Evolutionary conservation across 1,284 basidiomycete genomes (phyloP), one percentile per base, ranked within the genome.

Genomic region (Heterobasidion irregulare): DNA sequence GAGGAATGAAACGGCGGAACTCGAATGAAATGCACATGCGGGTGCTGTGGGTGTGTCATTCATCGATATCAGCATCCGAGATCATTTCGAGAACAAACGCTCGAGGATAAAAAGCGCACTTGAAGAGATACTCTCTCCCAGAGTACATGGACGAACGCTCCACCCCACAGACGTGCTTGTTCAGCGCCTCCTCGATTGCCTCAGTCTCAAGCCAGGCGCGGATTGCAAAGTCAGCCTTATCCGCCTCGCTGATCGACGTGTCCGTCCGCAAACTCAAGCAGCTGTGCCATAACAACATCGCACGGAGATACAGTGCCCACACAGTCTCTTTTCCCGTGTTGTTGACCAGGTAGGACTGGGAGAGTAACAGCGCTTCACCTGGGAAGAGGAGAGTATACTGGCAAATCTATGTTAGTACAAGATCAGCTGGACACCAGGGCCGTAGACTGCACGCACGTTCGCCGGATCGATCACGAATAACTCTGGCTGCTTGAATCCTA

Each of bases 171-270:
- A 77, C 81, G 63, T 89, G 87, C 38, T 68, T 68, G 61, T 85
- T 76, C 49, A 89, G 66, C 12, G 81, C 78, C 32, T 71, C 67
- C 63, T 89, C 87, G 46, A 90, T 77, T 2, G 68, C 70, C 63
- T 87, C 83, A 16, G 82, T 79, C 67, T 88, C 85, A n/a, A 83
- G 67, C 85, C 86, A 89, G 10, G 84, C 80, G 54, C 75, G 73
- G 56, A 84, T 70, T 8, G 82, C 84, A 64, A 85, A 89, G 36
- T 80, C 74, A 15, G 80, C 77, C 59, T 80, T 80, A 48, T 82
- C 75, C 2, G 66, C 65, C 48, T 82, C 77, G 44, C 70, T 67
- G 19, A 72, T 68, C 10, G 55, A 61, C 2, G 59, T 47, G 53
- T 79, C 73, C 45, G 70, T 69, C 13, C 79, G 78, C 73, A 85